These are phyloP conservation scores for Lasiosphaeria miniovina DNA, from an alignment of 495 filamentous ascomycete genomes.

Conservation along the genomic window DNA sequence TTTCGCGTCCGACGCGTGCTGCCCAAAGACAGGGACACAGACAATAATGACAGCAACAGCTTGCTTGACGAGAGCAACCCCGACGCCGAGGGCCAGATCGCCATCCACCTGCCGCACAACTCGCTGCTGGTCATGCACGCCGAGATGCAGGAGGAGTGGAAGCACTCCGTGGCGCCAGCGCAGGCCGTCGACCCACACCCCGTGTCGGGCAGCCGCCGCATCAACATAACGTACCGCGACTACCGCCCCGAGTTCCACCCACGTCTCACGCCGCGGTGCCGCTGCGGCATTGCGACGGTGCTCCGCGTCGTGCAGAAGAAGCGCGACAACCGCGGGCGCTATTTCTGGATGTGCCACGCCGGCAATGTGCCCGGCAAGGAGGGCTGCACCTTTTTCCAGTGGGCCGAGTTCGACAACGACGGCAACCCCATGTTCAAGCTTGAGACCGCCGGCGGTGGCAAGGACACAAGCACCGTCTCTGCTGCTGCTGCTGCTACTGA, in stretches of 20 bases:
- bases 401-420: constrained; percentile 86
- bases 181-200: constrained; percentile 78
- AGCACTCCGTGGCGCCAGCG: constrained; percentile 72
- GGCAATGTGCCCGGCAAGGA: constrained; percentile 72
- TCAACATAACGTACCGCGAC: constrained; percentile 92
- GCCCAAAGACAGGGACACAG: constrained; percentile 49
- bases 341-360: constrained; percentile 93
- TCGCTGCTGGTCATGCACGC: constrained; percentile 92
- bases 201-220: constrained; percentile 69
- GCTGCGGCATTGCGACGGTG: constrained; percentile 67
- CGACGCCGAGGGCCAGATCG: constrained; percentile 70
- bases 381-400: constrained; percentile 78
- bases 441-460: too few species aligned
- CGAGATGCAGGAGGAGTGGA: constrained; percentile 82
- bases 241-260: constrained; percentile 77
- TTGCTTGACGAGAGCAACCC: constrained; percentile 34
- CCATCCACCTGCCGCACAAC: constrained; percentile 91
- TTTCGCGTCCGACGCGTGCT: constrained; percentile 80
- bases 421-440: constrained; percentile 69
- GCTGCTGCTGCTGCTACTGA: too few species aligned
- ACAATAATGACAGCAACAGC: constrained; percentile 22
- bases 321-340: constrained; percentile 67
- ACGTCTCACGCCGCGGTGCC: constrained; percentile 58
- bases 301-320: constrained; percentile 76
- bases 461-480: too few species aligned